Evolutionary conservation across 441 rosid species (phyloP), one percentile per base, ranked within the genome.

Genomic region (Eruca vesicaria): DNA sequence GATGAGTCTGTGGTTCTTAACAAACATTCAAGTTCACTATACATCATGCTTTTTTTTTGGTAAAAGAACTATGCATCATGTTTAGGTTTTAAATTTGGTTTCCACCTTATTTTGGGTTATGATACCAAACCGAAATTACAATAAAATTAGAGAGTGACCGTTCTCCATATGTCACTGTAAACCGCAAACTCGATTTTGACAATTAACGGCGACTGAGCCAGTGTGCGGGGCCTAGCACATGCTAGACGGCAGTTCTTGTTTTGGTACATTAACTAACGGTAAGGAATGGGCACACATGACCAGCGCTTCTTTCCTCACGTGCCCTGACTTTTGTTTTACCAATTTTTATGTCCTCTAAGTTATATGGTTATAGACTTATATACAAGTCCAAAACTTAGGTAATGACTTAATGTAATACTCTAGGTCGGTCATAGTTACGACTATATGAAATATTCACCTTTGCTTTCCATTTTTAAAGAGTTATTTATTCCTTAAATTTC

Each of bases 201-300:
- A 55, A 55, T 20, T 5, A 56, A 56, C 16, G 32, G 60, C 61
- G 33, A 43, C 60, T 21, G 31, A 57, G 33, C 35, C 33, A 26
- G 62, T 3, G 62, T 10, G 32, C 63, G 8, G 36, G 21, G 21
- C 20, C 64, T 23, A 59, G 20, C 64, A 41, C 90, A 81, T 84
- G 85, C 84, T 83, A 80, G 82, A 38, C 60, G 82, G 74, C 83
- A 73, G 74, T 79, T 65, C 59, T 79, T 10, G 41, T 66, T 3
- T 23, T 23, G 58, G 58, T 41, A 66, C 59, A 66, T 66, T 66
- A 84, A 79, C 77, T 79, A 79, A 84, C 79, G 85, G 82, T 82
- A 82, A 82, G 84, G 90, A 81, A 89, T 85, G 87, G 86, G 83
- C 72, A 81, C 92, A 87, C 90, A 89, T 87, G 91, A 87, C 76